Conservation (phyloP, 208 protist genomes). For the Vickermania spadyakhi region DNA sequence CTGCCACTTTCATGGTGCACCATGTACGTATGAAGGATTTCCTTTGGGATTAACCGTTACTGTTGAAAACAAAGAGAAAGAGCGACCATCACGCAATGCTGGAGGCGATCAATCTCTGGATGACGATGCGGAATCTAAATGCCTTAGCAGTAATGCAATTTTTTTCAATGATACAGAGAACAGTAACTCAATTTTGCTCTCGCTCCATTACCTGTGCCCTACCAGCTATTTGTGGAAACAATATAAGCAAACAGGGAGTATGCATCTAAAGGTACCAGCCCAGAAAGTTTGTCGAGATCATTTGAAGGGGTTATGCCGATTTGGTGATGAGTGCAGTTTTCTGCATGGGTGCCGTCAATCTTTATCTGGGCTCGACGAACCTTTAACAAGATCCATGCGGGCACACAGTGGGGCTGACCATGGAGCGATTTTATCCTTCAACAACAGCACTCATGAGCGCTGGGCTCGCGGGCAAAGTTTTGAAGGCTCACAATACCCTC, state of each 20-base stretch:
- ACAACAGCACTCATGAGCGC: background rate
- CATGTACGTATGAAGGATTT: constrained; percentile 54
- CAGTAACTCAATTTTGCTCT: constrained; percentile 11
- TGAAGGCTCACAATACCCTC: background rate
- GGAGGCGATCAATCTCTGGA: background rate
- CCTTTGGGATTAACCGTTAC: constrained; percentile 59
- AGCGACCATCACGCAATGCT: constrained; percentile 2
- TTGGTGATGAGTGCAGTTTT: constrained; percentile 81
- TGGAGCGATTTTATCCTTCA: background rate
- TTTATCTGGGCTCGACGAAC: constrained; percentile 19
- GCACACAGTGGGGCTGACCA: background rate
- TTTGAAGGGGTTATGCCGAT: constrained; percentile 68
- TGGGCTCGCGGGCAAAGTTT: background rate
- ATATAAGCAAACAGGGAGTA: constrained; percentile 42
- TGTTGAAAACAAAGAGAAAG: constrained; percentile 20
- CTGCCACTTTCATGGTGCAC: constrained; percentile 63
- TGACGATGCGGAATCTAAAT: background rate
- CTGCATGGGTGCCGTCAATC: constrained; percentile 72
- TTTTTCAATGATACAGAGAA: background rate
- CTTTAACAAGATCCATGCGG: constrained; percentile 6
- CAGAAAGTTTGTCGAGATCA: constrained; percentile 71
- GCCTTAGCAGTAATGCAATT: background rate
- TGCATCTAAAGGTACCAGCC: constrained; percentile 31
- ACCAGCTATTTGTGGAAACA: constrained; percentile 59
- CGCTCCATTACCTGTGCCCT: constrained; percentile 53